These are phyloP conservation scores for Cryptococcus amylolentus DNA, from an alignment of 1,284 basidiomycete genomes.

Conservation along the genomic window DNA sequence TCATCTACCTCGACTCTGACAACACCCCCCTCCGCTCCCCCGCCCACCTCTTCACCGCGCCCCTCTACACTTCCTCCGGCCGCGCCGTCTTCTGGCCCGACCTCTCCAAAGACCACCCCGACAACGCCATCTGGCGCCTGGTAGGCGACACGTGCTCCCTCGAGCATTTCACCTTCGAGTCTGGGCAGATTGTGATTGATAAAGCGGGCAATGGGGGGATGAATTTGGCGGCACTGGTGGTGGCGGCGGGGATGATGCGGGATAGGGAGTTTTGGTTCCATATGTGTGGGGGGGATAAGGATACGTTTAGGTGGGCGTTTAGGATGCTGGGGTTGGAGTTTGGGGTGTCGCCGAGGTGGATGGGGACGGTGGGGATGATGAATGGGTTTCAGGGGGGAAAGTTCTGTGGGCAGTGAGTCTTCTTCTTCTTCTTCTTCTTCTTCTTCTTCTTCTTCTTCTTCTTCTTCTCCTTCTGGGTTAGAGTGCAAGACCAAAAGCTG, in stretches of 20 bases:
- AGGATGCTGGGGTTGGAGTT: constrained; percentile 48
- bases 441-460: constrained; percentile 4
- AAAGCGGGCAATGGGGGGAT: constrained; percentile 52
- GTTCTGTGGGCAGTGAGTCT: constrained; percentile 53
- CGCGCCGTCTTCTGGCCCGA: constrained; percentile 55
- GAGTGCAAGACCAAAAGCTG: background rate
- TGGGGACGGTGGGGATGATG: constrained; percentile 43
- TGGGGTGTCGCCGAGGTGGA: constrained; percentile 48
- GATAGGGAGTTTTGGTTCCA: constrained; percentile 52
- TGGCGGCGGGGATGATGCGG: constrained; percentile 43
- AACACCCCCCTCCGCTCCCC: constrained; percentile 51
- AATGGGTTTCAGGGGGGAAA: constrained; percentile 28
- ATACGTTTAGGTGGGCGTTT: constrained; percentile 53
- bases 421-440: background rate
- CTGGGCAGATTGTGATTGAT: constrained; percentile 52
- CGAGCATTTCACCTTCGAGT: constrained; percentile 44
- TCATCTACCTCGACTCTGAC: constrained; percentile 49
- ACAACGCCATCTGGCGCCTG: constrained; percentile 54
- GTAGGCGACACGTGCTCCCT: constrained; percentile 50
- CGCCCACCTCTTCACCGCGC: constrained; percentile 48
- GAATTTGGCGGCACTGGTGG: constrained; percentile 52
- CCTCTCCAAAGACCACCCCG: constrained; percentile 51
- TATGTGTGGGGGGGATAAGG: constrained; percentile 52
- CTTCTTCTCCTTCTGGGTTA: background rate
- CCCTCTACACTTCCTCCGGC: constrained; percentile 42